Base-by-base conservation (phyloP, 2,329 filamentous ascomycete species). In the Zarea fungicola region DNA sequence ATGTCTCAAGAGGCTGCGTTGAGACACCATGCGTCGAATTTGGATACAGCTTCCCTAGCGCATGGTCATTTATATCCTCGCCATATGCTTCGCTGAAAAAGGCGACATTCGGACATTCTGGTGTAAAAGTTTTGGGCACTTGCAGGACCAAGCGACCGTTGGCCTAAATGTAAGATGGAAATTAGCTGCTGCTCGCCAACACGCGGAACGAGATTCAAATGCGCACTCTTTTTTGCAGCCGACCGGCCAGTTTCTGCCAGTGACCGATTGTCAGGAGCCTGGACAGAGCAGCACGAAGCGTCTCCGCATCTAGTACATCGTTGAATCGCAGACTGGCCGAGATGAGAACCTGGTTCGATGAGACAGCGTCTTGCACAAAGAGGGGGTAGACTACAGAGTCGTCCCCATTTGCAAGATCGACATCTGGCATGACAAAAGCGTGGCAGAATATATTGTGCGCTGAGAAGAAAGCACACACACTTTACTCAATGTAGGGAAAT, bases 251-350 rank as follows among this genome's bases (percentile, higher is more conserved):
- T 8, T 42, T 42, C 14, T 23, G 37, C 37, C 46, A 42, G 13
- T 49, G 35, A 21, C 46, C 46, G 14, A 42, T 37, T 18, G 28
- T 8, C 3, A 49, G 9, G 9, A 42, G 16, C 8, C 22, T 13
- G 10, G 28, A 32, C 9, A 49, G 46, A 7, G 39, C 42, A 8
- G 14, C 9, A 13, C 37, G 28, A 3, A 49, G 14, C 2, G 19
- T n/a, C n/a, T 36, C n/a, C 13, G 28, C 31, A 11, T 49, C 46
- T 6, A 49, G 31, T 7, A 49, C 39, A 36, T 49, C 29, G 18
- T 42, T 42, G 31, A 49, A 49, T 8, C 29, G 46, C 19, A 49
- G 19, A 19, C 4, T 32, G n/a, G 26, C 23, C 14, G 19, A 21
- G 9, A 41, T 26, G 9, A 34, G 26, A 4, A 48, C 18, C 3